These are phyloP conservation scores for Porcisia deanei DNA, from an alignment of 208 protist genomes.

Conservation along the genomic window DNA sequence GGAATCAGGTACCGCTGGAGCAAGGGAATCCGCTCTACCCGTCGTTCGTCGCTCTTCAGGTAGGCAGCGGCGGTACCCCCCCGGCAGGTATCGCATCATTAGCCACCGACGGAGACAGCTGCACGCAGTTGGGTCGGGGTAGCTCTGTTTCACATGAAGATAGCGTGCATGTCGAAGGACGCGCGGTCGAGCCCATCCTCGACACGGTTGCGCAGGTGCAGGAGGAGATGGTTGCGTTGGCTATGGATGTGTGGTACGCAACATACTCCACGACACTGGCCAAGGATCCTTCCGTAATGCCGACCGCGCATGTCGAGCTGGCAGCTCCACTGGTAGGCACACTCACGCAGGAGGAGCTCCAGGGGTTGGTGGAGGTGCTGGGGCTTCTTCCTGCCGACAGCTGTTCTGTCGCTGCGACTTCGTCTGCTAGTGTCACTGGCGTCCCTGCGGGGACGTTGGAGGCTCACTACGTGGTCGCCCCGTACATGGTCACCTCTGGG, in stretches of 20 bases:
- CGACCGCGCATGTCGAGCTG: slow-evolving; percentile 60
- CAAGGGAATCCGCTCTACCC: slow-evolving; percentile 56
- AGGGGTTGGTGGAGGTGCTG: slow-evolving; percentile 54
- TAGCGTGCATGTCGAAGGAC: neutral
- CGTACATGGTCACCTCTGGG: slow-evolving; percentile 50
- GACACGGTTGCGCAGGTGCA: slow-evolving; percentile 37
- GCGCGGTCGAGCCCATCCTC: neutral
- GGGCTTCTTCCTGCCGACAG: slow-evolving; percentile 34
- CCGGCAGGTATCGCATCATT: slow-evolving; percentile 13
- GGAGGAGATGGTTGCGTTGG: slow-evolving; percentile 69
- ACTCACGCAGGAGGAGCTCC: slow-evolving; percentile 55
- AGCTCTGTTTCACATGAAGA: neutral
- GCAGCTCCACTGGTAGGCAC: slow-evolving; percentile 59
- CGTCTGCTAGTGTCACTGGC: neutral
- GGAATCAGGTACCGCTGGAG: slow-evolving; percentile 16
- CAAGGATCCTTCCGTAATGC: slow-evolving; percentile 55
- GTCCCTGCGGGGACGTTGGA: neutral
- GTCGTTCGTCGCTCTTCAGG: slow-evolving; percentile 42
- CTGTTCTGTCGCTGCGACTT: slow-evolving; percentile 1
- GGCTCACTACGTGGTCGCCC: slow-evolving; percentile 41
- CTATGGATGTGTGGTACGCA: slow-evolving; percentile 87
- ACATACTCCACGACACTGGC: slow-evolving; percentile 80
- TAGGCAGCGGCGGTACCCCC: slow-evolving; percentile 17
- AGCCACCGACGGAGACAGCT: neutral
- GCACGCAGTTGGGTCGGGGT: neutral